phyloP scores from a whole-genome alignment of 768 basidiomycete species.

The Amanita thiersii region DNA sequence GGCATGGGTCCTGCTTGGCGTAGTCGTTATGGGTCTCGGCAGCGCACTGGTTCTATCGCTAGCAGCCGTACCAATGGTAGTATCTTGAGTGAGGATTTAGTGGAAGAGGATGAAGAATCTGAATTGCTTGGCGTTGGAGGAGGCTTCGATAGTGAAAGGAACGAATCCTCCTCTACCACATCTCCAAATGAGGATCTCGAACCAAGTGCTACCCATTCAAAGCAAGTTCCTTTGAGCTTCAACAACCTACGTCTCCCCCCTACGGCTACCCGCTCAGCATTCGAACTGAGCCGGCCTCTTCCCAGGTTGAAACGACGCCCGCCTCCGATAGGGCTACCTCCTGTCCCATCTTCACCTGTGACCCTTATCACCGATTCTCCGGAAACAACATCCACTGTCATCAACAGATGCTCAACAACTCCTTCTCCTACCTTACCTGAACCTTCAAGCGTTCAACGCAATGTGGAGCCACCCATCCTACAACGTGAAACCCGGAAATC shows the following conservation, averaged over 20 bases:
- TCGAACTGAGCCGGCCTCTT: conserved; percentile 28
- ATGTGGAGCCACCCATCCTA: conserved; percentile 32
- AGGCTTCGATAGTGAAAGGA: conserved; percentile 43
- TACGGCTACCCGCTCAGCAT: conserved; percentile 46
- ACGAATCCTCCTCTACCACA: conserved; percentile 29
- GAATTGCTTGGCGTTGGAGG: conserved; percentile 64
- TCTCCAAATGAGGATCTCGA: conserved; percentile 37
- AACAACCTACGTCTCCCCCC: conserved; percentile 41
- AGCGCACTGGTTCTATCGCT: conserved; percentile 69
- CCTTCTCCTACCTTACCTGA: conserved; percentile 12
- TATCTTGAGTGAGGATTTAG: conserved; percentile 68
- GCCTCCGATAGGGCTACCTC: conserved; percentile 49
- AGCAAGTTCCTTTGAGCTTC: conserved; percentile 43
- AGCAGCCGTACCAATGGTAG: conserved; percentile 63
- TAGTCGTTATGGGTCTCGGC: conserved; percentile 54
- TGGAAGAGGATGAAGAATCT: conserved; percentile 77
- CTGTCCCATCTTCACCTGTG: conserved; percentile 69
- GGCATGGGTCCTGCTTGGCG: conserved; percentile 64
- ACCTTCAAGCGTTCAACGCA: conserved; percentile 14
- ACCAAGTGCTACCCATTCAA: conserved; percentile 19
- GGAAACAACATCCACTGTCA: conserved; percentile 9
- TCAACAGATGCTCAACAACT: conserved; percentile 11
- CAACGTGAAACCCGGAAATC: conserved; percentile 51
- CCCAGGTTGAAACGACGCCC: conserved; percentile 54
- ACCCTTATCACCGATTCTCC: conserved; percentile 34